phyloP scores from a whole-genome alignment of 192 early-diverging fungal genomes.

The Jimgerdemannia flammicorona region DNA sequence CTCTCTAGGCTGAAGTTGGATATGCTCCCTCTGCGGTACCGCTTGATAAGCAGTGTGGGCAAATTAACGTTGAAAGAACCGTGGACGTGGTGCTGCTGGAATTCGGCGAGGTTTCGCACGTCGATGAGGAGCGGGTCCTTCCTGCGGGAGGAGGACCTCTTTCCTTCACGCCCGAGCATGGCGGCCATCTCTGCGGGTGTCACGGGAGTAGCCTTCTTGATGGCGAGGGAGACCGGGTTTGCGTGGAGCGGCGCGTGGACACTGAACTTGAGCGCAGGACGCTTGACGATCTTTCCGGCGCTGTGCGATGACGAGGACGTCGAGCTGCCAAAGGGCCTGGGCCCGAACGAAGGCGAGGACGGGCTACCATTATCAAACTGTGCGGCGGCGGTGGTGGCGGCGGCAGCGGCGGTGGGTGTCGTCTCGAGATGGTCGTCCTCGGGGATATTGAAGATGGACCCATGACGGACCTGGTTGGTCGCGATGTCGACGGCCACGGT shows the following conservation, averaged over 20 bases:
- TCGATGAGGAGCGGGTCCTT: constrained; percentile 29
- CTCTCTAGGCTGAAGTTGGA: constrained; percentile 47
- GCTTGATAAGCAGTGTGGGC: constrained; percentile 48
- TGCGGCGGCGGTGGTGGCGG: constrained; percentile 15
- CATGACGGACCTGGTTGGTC: not conserved
- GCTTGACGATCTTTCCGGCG: not conserved
- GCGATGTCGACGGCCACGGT: not conserved
- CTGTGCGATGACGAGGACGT: not conserved
- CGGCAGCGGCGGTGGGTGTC: constrained; percentile 12
- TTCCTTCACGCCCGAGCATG: not conserved
- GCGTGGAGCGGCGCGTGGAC: not conserved
- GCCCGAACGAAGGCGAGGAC: constrained; percentile 20
- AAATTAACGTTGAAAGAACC: constrained; percentile 51
- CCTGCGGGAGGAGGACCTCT: not conserved
- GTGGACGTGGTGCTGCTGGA: constrained; percentile 37
- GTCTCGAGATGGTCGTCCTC: constrained; percentile 8
- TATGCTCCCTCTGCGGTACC: constrained; percentile 49
- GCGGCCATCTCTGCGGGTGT: not conserved
- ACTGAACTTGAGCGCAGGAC: constrained; percentile 10
- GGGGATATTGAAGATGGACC: not conserved
- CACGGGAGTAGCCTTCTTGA: constrained; percentile 2
- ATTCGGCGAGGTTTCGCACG: constrained; percentile 39
- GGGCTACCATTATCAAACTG: not conserved
- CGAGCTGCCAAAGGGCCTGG: constrained; percentile 17
- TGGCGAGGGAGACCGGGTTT: constrained; percentile 3